Base-by-base conservation (phyloP, 129 eudicot species). In the Helianthus tuberosus region DNA sequence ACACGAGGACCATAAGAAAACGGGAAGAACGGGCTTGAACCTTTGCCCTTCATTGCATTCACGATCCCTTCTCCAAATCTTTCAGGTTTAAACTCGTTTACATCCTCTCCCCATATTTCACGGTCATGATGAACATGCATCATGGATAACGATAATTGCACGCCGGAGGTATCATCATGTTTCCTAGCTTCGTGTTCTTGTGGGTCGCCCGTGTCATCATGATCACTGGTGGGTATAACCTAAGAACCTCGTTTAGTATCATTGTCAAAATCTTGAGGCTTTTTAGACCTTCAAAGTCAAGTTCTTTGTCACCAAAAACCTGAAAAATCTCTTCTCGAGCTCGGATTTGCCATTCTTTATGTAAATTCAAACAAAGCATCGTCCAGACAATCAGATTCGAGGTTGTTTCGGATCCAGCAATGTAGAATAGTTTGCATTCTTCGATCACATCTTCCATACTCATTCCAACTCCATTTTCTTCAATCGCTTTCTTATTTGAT, bases 31-130 rank as follows among this genome's bases (percentile, higher is more conserved):
- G 68, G 6, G 3, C 23, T 29, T 0, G 84, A 77, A 20, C 68
- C 77, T 48, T 67, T 68, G 1, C 81, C 82, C 7, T 78, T 78
- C 3, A 88, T 82, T 44, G 96, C 90, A 15, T 75, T 80, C 6
- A 70, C 54, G 29, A 85, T 59, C 38, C 92, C 96, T 69, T 89
- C 75, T 0, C 83, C 74, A 68, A 89, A 89, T 41, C 92, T 80
- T 15, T 84, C 90, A n/a, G 96, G 90, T 13, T 85, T 89, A 78
- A 89, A 89, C 51, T 82, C 84, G 0, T 59, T 63, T 8, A 64
- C 90, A 69, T 89, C 90, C 12, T 73, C 88, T 0, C 93, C 92
- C 96, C 96, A 87, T 16, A 80, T 66, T 53, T 81, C 66, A 10
- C 6, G 74, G 38, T 90, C 93, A 16, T 59, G 96, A 13, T 90